Evolutionary conservation across 2,329 filamentous ascomycete genomes (phyloP), one percentile per base, ranked within the genome.

Genomic region (Aspergillus caelatus): DNA sequence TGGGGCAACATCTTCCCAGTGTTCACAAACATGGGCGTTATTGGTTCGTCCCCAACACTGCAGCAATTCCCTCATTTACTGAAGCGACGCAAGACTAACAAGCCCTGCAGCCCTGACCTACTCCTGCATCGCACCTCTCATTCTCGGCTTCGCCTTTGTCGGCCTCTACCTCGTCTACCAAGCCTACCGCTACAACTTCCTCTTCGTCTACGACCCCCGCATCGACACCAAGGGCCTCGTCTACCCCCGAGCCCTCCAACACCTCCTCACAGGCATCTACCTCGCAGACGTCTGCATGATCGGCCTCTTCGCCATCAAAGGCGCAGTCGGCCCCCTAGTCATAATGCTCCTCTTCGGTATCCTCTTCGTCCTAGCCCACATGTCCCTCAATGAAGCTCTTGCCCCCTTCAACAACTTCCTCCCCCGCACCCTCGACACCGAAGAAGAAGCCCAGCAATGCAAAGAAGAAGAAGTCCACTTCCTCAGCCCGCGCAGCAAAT

Each of bases 191-290:
- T 97, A 97, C 83, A 96, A 97, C 73, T 82, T 97, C 58, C 84
- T 97, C 58, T 97, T 92, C 77, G 93, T 96, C 7, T 90, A 90
- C 61, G 90, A 95, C 74, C 88, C 91, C 16, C 82, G 88, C 63
- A 87, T 96, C 73, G 93, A 97, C 74, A 96, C 92, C 50, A 93
- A 95, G 72, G 94, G 94, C 2, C 85, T 96, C 2, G 91, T 94
- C 67, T 97, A 97, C 74, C 91, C 93, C 0, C 88, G 90, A 16
- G 93, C 93, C 0, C 82, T 97, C 23, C 89, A 95, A 74, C 94
- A 97, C 66, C 85, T 96, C 41, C 86, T 96, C 45, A 89, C 89
- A 0, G 93, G 94, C 14, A 79, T 97, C 23, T 97, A 98, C 75
- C 84, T 97, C 28, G 89, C 91, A 1, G 88, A 96, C 70, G 78